Evolutionary conservation across 768 basidiomycete species (phyloP).

Genomic region (Mycena indigotica): DNA sequence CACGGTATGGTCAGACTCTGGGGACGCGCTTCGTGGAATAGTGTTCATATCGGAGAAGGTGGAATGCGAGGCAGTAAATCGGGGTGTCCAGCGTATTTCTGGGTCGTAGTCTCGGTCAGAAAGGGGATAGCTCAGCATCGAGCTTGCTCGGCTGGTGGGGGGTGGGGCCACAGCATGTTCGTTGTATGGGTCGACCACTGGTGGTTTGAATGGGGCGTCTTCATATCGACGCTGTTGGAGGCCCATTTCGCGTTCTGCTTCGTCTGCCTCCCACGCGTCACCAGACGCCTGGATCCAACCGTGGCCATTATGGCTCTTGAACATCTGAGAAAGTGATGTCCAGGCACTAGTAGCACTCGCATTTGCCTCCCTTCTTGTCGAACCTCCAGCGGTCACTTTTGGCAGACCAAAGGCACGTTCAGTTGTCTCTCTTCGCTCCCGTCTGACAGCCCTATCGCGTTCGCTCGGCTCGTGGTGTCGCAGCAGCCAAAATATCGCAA

Average conservation of each 20-base stretch:
- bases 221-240: background rate
- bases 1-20: constrained; percentile 1
- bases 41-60: background rate
- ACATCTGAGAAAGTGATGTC: constrained; percentile 1
- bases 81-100: constrained; percentile 1
- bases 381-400: background rate
- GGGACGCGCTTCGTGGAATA: constrained; percentile 12
- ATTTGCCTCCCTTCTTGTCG: constrained; percentile 5
- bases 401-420: background rate
- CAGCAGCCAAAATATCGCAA: constrained; percentile 59
- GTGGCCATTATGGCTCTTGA: constrained; percentile 10
- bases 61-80: constrained; percentile 23
- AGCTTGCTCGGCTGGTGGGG: background rate
- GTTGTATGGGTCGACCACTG: constrained; percentile 3
- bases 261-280: constrained; percentile 21
- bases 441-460: constrained; percentile 38
- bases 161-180: too few relatives aligned
- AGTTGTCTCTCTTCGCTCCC: constrained; percentile 26
- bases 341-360: background rate
- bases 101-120: background rate
- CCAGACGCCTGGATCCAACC: constrained; percentile 29
- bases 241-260: constrained; percentile 16
- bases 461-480: constrained; percentile 49
- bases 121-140: background rate
- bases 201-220: constrained; percentile 19